Conservation (phyloP, 2,329 filamentous ascomycete species). For the Aspergillus terreus region DNA sequence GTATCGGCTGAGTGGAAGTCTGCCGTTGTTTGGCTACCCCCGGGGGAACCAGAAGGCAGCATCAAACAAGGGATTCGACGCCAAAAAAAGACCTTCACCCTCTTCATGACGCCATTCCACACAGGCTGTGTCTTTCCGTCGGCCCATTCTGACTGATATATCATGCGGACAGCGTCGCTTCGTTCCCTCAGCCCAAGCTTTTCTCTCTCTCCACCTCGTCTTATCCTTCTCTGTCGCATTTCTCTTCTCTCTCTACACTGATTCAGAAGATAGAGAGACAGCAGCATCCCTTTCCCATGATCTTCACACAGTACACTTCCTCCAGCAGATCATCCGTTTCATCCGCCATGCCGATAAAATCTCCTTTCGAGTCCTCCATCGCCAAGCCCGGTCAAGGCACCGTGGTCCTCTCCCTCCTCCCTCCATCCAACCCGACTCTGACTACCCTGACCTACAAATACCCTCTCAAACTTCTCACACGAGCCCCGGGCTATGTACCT, state of each 20-base stretch:
- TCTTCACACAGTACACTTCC: not conserved
- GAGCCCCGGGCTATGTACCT: constrained; percentile 61
- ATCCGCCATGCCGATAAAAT: constrained; percentile 42
- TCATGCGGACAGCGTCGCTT: not conserved
- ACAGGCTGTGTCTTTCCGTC: not conserved
- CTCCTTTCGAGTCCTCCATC: constrained; percentile 73
- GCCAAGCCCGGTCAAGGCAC: constrained; percentile 73
- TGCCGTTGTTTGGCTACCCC: constrained; percentile 7
- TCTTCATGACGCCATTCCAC: constrained; percentile 11
- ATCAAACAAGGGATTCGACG: constrained; percentile 5
- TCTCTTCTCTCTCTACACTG: too few relatives aligned
- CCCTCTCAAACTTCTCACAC: constrained; percentile 87
- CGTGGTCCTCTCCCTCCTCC: constrained; percentile 69
- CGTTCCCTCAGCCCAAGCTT: not conserved
- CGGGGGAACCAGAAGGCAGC: not conserved
- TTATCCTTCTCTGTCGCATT: too few relatives aligned
- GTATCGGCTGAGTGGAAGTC: not conserved
- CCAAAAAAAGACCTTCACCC: constrained; percentile 1
- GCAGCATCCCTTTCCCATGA: not conserved
- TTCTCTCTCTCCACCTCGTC: not conserved
- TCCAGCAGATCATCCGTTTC: constrained; percentile 6
- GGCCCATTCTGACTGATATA: not conserved
- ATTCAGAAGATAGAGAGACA: too few relatives aligned
- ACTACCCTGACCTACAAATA: constrained; percentile 83
- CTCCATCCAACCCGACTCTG: constrained; percentile 67